Evolutionary conservation across 805 yeast genomes (phyloP), one percentile per base, ranked within the genome.

Genomic region (Lipomyces chichibuensis): DNA sequence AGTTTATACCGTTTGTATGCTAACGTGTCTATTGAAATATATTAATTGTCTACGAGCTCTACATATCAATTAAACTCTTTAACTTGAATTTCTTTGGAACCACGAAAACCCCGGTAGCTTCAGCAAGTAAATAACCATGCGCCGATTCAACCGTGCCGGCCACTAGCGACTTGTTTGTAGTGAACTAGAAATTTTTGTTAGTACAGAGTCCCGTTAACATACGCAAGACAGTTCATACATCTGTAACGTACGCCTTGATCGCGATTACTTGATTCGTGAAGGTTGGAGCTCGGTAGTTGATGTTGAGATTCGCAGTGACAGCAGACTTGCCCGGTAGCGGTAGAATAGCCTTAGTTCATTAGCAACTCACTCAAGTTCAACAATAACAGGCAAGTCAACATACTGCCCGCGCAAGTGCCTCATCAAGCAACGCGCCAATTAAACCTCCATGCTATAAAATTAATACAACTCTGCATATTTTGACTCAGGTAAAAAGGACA

Each of bases 351-450:
- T 64, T 64, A 17, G 23, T 9, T n/a, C 9, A 3, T 43, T 43
- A 43, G 49, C 23, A 43, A 17, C 13, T 43, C 51, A 33, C 14
- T 13, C 27, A 4, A 25, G 39, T 52, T 27, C 17, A 2, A 13
- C 29, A 23, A 53, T 14, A 13, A 43, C 20, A 57, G 23, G 54
- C 33, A 43, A 33, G 5, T 11, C 2, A 5, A 46, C 66, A 9
- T 60, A 64, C 66, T 7, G 71, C 71, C 8, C 74, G 66, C 5
- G 77, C 77, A 32, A 94, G 79, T 0, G 89, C 88, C 75, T 93
- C 98, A 77, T 94, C 98, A 62, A 94, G 71, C 14, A 94, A 76
- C 1, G 96, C 87, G 1, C 96, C 84, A 4, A 91, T 78, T 0
- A 92, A 82, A 2, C 98, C 97, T 73, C 90, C 89, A 75, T 92